These are phyloP conservation scores for Arxiozyma heterogenica DNA, from an alignment of 1,139 yeast genomes.

Conservation along the genomic window DNA sequence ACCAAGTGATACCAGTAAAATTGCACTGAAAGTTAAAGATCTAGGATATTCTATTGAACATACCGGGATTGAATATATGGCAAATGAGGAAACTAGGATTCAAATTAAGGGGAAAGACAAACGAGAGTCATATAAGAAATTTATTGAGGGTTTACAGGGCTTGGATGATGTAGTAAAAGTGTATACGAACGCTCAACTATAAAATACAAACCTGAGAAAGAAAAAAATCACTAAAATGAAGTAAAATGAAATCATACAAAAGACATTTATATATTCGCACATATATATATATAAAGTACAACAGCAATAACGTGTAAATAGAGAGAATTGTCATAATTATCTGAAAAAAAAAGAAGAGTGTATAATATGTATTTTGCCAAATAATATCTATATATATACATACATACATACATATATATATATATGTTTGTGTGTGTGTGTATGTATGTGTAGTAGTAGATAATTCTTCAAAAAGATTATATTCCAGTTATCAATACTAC, in stretches of 20 bases:
- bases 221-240: too few relatives aligned
- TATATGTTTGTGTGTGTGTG: too few relatives aligned
- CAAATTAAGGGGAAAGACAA: slow-evolving; percentile 8
- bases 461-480: neutral
- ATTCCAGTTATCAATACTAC: neutral
- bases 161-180: slow-evolving; percentile 75
- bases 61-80: slow-evolving; percentile 57
- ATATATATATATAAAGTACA: too few relatives aligned
- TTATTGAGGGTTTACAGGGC: slow-evolving; percentile 56
- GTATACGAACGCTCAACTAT: slow-evolving; percentile 39
- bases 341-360: too few relatives aligned
- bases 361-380: too few relatives aligned
- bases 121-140: slow-evolving; percentile 45
- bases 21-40: slow-evolving; percentile 50
- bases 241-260: too few relatives aligned
- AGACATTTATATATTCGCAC: neutral
- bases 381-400: too few relatives aligned
- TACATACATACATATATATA: too few relatives aligned
- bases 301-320: neutral
- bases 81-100: slow-evolving; percentile 45
- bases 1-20: slow-evolving; percentile 49
- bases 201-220: neutral
- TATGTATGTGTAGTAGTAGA: too few relatives aligned
- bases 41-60: slow-evolving; percentile 56
- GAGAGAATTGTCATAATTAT: too few relatives aligned